Conservation (phyloP, 176 grass and related monocot genomes). For the Elaeis guineensis region DNA sequence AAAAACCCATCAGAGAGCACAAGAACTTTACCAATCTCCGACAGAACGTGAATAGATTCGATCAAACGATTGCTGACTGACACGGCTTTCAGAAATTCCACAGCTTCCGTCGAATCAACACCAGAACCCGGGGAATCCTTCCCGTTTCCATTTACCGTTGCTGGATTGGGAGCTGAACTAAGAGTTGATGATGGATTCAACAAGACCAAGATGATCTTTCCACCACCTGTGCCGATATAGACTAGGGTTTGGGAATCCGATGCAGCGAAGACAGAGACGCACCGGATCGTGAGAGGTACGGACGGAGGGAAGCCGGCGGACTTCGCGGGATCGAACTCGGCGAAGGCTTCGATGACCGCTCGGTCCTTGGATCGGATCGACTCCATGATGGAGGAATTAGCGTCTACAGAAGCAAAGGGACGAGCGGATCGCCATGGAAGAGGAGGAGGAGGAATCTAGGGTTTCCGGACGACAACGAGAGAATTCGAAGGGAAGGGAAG, state of each 20-base stretch:
- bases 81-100: constrained; percentile 50
- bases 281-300: constrained; percentile 65
- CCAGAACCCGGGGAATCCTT: constrained; percentile 12
- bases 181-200: background rate
- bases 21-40: constrained; percentile 51
- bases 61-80: constrained; percentile 37
- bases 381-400: constrained; percentile 9
- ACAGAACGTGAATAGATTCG: constrained; percentile 56
- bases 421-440: background rate
- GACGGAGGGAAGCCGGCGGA: constrained; percentile 45
- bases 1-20: constrained; percentile 56
- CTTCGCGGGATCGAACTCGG: constrained; percentile 67
- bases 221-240: constrained; percentile 85
- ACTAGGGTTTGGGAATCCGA: constrained; percentile 38
- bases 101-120: constrained; percentile 9
- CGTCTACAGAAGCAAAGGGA: too few relatives aligned
- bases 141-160: background rate
- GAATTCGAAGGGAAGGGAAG: too few relatives aligned
- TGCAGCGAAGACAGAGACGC: constrained; percentile 32
- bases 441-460: background rate
- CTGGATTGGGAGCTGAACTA: too few relatives aligned
- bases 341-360: constrained; percentile 39
- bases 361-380: constrained; percentile 25
- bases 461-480: too few relatives aligned
- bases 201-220: constrained; percentile 74